phyloP scores from a whole-genome alignment of 1,284 basidiomycete genomes.

The Rhodotorula sp. region DNA sequence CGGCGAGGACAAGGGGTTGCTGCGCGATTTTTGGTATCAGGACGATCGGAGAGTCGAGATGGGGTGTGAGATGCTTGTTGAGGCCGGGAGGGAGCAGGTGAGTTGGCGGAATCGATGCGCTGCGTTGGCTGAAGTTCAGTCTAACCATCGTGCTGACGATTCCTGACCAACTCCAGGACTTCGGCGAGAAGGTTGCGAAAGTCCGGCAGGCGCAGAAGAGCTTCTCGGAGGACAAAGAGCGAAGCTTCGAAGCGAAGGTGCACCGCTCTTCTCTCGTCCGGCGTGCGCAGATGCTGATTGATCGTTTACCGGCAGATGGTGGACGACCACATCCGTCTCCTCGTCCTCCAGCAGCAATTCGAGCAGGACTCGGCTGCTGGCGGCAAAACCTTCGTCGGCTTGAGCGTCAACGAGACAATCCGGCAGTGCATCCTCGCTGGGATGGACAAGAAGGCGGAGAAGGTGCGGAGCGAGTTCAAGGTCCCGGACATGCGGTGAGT shows the following conservation, averaged over 20 bases:
- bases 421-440: slow-evolving; percentile 69
- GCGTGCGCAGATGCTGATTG: neutral
- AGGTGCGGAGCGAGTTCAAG: slow-evolving; percentile 78
- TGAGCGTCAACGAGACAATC: slow-evolving; percentile 80
- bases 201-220: slow-evolving; percentile 84
- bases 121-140: too few relatives aligned
- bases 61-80: slow-evolving; percentile 78
- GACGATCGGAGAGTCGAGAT: slow-evolving; percentile 93
- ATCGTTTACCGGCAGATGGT: slow-evolving; percentile 64
- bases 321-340: slow-evolving; percentile 76
- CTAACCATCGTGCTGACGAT: too few relatives aligned
- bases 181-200: slow-evolving; percentile 64
- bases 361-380: slow-evolving; percentile 71
- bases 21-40: slow-evolving; percentile 96
- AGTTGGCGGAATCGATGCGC: too few relatives aligned
- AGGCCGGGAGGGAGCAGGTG: slow-evolving; percentile 54
- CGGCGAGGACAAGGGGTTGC: slow-evolving; percentile 62
- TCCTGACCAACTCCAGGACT: slow-evolving; percentile 56
- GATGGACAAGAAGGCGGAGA: slow-evolving; percentile 80
- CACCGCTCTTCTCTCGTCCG: slow-evolving; percentile 5
- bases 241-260: slow-evolving; percentile 84
- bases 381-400: slow-evolving; percentile 65
- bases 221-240: slow-evolving; percentile 90
- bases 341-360: slow-evolving; percentile 76
- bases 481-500: slow-evolving; percentile 81